Percentiles rank a stretch among this genome's conserved stretches.
phyloP scores from a whole-genome alignment of 148 eudicot genomes.

The Vaccinium vitisidaea region DNA sequence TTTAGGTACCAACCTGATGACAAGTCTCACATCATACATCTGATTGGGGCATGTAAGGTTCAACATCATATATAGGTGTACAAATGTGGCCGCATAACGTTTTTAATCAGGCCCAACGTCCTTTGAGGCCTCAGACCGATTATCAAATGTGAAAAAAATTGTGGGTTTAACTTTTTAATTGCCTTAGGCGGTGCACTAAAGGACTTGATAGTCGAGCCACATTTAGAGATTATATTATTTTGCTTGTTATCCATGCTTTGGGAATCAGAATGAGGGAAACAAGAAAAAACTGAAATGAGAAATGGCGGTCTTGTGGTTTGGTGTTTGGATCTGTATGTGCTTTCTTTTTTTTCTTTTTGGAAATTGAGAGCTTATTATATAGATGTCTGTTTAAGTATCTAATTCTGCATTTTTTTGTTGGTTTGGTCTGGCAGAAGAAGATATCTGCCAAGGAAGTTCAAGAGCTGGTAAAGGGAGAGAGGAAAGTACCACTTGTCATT shows the following conservation, averaged over 20 bases:
- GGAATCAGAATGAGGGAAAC: background rate
- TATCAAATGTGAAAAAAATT: background rate
- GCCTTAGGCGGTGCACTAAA: background rate
- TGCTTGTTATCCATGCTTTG: background rate
- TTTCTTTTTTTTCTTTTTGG: background rate
- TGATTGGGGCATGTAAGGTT: background rate
- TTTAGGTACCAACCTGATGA: background rate
- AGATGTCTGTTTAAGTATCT: background rate
- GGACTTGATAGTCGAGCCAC: background rate
- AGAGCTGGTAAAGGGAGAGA: constrained; percentile 87
- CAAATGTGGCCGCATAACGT: background rate
- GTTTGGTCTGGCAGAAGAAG: constrained; percentile 63
- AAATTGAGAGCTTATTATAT: background rate
- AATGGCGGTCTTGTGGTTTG: background rate
- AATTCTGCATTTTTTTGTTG: background rate
- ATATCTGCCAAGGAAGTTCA: constrained; percentile 70
- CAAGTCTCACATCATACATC: background rate
- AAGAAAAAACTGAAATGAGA: background rate
- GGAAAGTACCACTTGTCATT: constrained; percentile 72
- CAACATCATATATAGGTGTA: background rate
- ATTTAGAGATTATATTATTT: background rate
- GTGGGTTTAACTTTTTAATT: background rate
- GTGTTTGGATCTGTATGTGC: constrained; percentile 1
- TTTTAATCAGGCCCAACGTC: background rate
- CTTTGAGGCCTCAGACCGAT: background rate